These are phyloP conservation scores for Salisapilia sapeloensis DNA, from an alignment of 352 stramenopile species.

Conservation along the genomic window DNA sequence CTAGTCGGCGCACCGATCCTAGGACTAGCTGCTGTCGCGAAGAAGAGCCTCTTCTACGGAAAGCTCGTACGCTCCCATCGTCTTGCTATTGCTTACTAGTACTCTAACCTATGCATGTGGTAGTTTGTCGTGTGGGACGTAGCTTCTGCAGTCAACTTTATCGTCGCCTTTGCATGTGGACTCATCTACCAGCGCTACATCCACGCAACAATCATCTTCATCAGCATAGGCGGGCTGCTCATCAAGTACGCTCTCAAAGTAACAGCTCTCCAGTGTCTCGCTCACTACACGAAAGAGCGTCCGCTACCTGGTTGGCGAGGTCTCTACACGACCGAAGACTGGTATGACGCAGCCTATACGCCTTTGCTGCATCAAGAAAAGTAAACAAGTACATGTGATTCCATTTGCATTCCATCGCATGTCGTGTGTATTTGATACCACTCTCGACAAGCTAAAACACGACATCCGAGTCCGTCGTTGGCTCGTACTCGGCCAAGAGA, in stretches of 20 bases:
- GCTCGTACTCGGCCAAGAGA: constrained; percentile 71
- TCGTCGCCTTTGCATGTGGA: constrained; percentile 35
- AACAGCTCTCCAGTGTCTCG: constrained; percentile 46
- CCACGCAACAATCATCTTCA: constrained; percentile 48
- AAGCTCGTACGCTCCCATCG: constrained; percentile 21
- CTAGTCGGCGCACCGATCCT: constrained; percentile 40
- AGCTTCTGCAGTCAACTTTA: constrained; percentile 48
- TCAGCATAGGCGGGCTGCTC: constrained; percentile 23
- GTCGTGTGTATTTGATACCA: too few species aligned
- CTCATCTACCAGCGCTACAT: constrained; percentile 44
- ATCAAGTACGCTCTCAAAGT: constrained; percentile 64
- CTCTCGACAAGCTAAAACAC: too few species aligned
- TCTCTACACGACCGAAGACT: constrained; percentile 70
- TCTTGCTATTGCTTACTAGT: background rate
- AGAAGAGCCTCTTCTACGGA: constrained; percentile 58
- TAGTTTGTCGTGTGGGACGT: constrained; percentile 51
- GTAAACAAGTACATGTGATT: too few species aligned
- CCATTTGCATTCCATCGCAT: too few species aligned
- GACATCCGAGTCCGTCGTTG: constrained; percentile 51
- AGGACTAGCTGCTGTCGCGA: constrained; percentile 46
- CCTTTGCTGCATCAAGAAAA: constrained; percentile 57
- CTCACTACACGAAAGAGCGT: constrained; percentile 53
- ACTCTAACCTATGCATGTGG: background rate
- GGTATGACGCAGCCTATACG: constrained; percentile 75
- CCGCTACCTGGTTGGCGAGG: constrained; percentile 53